Base-by-base conservation (phyloP, 2,329 filamentous ascomycete genomes). In the Sporothrix curviconia region DNA sequence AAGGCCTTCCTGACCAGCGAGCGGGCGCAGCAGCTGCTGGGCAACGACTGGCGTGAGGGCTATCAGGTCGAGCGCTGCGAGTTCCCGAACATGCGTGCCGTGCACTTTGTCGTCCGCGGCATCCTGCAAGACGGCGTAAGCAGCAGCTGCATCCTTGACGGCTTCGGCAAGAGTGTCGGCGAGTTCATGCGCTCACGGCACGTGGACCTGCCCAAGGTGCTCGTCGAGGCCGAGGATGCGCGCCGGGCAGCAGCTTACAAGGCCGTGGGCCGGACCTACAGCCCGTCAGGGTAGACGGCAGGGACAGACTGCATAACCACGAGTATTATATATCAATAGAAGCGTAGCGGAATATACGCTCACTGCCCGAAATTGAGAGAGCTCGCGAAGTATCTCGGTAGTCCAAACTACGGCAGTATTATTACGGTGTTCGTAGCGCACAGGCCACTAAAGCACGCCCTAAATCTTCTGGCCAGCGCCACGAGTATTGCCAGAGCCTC, bases 101-200 rank as follows among this genome's bases (percentile, higher is more conserved):
- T 60, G 14, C 58, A 60, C 51, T 39, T 57, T 72, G 73, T 0
- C 71, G 66, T 78, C 4, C 74, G 74, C 58, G 76, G 74, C 2
- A 70, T 75, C 19, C 60, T 78, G 11, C 73, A 74, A 2, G 65
- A 70, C 1, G 73, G 73, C 0, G 74, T 81, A 1, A 79, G 76
- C 62, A 77, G 76, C 58, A 76, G 72, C 22, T 72, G 69, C 34
- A 64, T 73, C 24, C 58, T 81, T 19, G 78, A 81, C 65, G 70
- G 71, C 2, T 73, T 81, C 62, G 79, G 73, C 2, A 81, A 81
- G 64, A 76, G 77, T 0, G 74, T 80, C 63, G 76, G 71, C 14
- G 78, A 81, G 67, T 81, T 75, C 65, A 63, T 80, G 34, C 65
- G 68, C 17, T 65, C 63, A 8, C 66, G 66, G 28, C 49, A 64